These are phyloP conservation scores for Thermothielavioides terrestris DNA, from an alignment of 495 filamentous ascomycete species.

Conservation along the genomic window DNA sequence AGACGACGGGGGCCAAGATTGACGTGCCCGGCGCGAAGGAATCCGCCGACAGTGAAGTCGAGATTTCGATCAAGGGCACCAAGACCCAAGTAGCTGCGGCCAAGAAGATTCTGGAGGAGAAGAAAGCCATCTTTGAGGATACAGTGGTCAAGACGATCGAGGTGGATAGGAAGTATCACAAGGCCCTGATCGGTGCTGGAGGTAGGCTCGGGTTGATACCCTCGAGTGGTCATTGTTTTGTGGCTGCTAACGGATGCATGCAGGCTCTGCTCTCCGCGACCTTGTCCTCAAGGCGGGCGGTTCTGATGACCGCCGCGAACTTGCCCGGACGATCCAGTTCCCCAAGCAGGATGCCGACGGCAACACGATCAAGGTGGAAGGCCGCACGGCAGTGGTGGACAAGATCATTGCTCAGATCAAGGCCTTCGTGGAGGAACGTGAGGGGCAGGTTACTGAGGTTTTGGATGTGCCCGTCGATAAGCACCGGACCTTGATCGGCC, in stretches of 20 bases:
- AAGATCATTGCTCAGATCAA: slow-evolving; percentile 79
- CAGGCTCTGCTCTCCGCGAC: slow-evolving; percentile 76
- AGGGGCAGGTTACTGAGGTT: slow-evolving; percentile 64
- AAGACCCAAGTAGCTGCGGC: slow-evolving; percentile 83
- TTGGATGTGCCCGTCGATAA: slow-evolving; percentile 78
- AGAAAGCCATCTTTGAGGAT: slow-evolving; percentile 74
- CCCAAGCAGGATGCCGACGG: slow-evolving; percentile 70
- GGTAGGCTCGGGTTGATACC: no score
- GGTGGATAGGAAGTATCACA: slow-evolving; percentile 84
- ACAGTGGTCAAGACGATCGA: slow-evolving; percentile 74
- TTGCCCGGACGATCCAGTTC: slow-evolving; percentile 83
- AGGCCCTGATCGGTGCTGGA: slow-evolving; percentile 75
- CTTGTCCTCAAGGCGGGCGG: slow-evolving; percentile 85
- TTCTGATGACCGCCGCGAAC: slow-evolving; percentile 68
- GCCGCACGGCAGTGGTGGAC: slow-evolving; percentile 70
- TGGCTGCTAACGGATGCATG: background rate
- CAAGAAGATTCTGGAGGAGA: slow-evolving; percentile 78
- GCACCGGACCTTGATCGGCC: slow-evolving; percentile 84
- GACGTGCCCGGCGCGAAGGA: slow-evolving; percentile 69
- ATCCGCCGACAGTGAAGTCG: slow-evolving; percentile 54
- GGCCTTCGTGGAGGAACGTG: slow-evolving; percentile 65
- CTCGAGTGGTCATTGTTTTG: no score
- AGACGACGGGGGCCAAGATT: slow-evolving; percentile 73
- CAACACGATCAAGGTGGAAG: slow-evolving; percentile 80
- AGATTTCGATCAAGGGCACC: slow-evolving; percentile 84